Base-by-base conservation (phyloP, 192 early-diverging fungal species). In the Kappamyces sp. region DNA sequence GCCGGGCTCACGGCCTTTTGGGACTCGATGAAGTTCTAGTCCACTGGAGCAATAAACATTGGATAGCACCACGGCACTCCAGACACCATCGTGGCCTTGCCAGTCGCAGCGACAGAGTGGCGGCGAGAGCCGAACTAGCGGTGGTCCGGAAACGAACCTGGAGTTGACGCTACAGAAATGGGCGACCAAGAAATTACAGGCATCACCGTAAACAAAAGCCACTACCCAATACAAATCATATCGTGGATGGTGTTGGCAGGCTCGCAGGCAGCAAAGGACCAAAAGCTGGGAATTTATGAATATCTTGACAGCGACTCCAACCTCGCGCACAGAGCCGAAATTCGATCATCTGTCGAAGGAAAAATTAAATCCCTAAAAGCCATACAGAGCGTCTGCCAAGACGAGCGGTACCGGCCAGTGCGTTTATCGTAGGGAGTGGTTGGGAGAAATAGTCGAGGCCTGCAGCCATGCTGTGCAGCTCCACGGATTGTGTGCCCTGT, bases 391-490 rank as follows among this genome's bases (percentile, higher is more conserved):
- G 12, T 8, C 15, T 15, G 30, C 38, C 37, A 8, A 6, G 6
- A 8, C 9, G 12, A 15, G 49, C 9, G 47, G 39, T 47, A 35
- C 43, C 39, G 60, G 60, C 15, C n/a, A 47, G 43, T 14, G 46
- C 14, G 55, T 59, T 11, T 14, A 11, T 15, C 30, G 37, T 15
- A 47, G 15, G 29, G 31, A 45, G 45, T 45, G 34, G 58, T 30
- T 22, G 33, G 11, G 9, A 45, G 51, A 37, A 54, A 54, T 54
- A 54, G 30, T 59, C 3, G 74, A 83, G 46, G 74, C 83, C 1
- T 95, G 93, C 67, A 62, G 67, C 11, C 93, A 96, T 60, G 74
- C 73, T 11, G 72, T 90, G 4, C 83, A 87, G 60, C 83, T 86
- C 39, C 75, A 80, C 52, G 88, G 88, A 12, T 59, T 93, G 37